A percentile compares a stretch with the other conserved stretches of the same genome.
Evolutionary conservation across 108 stramenopile genomes (phyloP).

Genomic region (Aurantiochytrium sp.): DNA sequence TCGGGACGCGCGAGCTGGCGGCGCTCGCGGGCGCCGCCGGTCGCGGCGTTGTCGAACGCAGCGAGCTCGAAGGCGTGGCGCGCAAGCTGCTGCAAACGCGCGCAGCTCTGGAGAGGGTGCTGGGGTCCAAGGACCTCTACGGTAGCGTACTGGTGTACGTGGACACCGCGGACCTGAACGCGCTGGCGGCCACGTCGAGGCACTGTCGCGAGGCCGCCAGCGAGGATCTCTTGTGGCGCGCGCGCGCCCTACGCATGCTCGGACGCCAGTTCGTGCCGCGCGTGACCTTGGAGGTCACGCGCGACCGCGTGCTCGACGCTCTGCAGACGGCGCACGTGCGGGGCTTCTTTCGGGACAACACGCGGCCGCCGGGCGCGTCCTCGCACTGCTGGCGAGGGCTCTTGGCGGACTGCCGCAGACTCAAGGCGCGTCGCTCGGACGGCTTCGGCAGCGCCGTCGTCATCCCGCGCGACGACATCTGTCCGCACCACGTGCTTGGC

Average conservation of each 20-base stretch:
- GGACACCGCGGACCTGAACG: background rate
- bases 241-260: background rate
- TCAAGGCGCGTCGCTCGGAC: background rate
- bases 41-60: too few relatives aligned
- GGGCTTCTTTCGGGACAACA: background rate
- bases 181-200: background rate
- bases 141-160: background rate
- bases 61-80: background rate
- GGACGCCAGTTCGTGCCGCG: background rate
- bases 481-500: slow-evolving; percentile 7
- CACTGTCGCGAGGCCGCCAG: background rate
- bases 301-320: background rate
- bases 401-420: background rate
- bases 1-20: too few relatives aligned
- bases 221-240: background rate
- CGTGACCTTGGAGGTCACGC: background rate
- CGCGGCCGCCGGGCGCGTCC: background rate
- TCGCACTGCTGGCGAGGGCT: background rate
- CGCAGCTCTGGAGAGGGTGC: background rate
- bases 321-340: background rate
- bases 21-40: too few relatives aligned
- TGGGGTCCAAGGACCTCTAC: background rate
- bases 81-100: background rate
- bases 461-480: background rate
- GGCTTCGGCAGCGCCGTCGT: background rate